Base-by-base conservation (phyloP, 208 protist species). In the Crithidia thermophila region DNA sequence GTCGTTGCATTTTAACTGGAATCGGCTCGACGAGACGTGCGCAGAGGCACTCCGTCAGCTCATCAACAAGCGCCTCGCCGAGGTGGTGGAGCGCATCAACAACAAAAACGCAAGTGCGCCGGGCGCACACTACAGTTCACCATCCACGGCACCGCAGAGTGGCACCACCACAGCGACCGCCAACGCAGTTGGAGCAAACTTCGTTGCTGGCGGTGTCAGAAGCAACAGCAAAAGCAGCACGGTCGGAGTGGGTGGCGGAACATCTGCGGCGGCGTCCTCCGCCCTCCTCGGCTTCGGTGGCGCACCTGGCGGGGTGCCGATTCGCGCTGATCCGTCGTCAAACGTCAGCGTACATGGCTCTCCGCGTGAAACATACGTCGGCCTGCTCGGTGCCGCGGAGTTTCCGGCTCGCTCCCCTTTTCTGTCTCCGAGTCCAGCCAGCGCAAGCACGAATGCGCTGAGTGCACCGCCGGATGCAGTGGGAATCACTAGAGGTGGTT, bases 1-100 rank as follows among this genome's bases (percentile, higher is more conserved):
- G 78, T 79, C 72, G 16, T 81, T 87, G 43, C 64, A 72, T 36
- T 91, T 95, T 55, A 86, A 93, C 61, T 95, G 90, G 90, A 67
- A 70, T 18, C 57, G 76, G 5, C 55, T 95, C 7, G 90, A 95
- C 64, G 79, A 88, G 33, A 91, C 84, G 18, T 79, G 81, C 16
- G 81, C 86, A 2, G 79, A 90, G 61, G 83, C 85, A 13, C 59
- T 95, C 28, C 75, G 82, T 0, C 62, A 72, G 1, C 67, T 95
- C 14, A 49, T 93, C 43, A 95, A 95, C 40, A 75, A 63, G 34
- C 69, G 69, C 0, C 69, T 75, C n/a, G 60, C 69, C 16, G 69
- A 75, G 46, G 53, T 69, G 6, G 69, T 75, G 27, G 69, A 64
- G 28, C 55, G 53, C 31, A 74, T 68, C 11, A 74, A 74, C 65